Evolutionary conservation across 768 basidiomycete species (phyloP), one percentile per base, ranked within the genome.

Genomic region (Lyophyllum atratum): DNA sequence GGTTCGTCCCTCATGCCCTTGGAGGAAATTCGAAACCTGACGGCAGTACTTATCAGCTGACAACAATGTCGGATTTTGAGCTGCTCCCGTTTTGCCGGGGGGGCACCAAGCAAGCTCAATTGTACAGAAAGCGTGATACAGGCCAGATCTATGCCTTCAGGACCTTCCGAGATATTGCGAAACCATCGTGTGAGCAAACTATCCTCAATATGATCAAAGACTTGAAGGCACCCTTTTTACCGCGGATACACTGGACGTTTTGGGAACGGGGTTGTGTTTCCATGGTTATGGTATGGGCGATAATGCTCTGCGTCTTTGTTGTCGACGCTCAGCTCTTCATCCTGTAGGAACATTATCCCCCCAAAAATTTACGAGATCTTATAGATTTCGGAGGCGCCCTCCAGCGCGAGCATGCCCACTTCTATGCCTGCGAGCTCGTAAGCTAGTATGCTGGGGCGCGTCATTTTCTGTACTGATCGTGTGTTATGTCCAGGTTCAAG

Each of bases 391-490:
- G 73, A 44, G 80, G 77, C 0, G 59, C 71, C 1, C 55, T 84
- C 8, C 60, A 64, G 9, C 64, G 73, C 5, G 66, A 74, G 4
- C 71, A 74, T 14, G 74, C 75, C 1, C 64, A 69, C 17, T 74
- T 80, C 47, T 81, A 79, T 59, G 78, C 79, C 5, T 73, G 76
- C 29, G 83, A 85, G 66, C 65, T 85, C 29, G 83, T 84, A 50
- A 58, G 78, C 62, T 33, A 17, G 24, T 37, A 2, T 26, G 4
- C 10, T 12, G 3, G 9, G 42, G 17, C 21, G 19, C 11, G 21
- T 25, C 19, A 4, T 19, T 45, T 25, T 49, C 45, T n/a, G 31
- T 40, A 52, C 22, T 28, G 29, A 44, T 24, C 11, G 17, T 1
- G 22, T 31, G 15, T 2, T 28, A 31, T 25, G 26, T 48, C 29